Conservation (phyloP, 352 stramenopile genomes). For the Thalassiosira exigua region DNA sequence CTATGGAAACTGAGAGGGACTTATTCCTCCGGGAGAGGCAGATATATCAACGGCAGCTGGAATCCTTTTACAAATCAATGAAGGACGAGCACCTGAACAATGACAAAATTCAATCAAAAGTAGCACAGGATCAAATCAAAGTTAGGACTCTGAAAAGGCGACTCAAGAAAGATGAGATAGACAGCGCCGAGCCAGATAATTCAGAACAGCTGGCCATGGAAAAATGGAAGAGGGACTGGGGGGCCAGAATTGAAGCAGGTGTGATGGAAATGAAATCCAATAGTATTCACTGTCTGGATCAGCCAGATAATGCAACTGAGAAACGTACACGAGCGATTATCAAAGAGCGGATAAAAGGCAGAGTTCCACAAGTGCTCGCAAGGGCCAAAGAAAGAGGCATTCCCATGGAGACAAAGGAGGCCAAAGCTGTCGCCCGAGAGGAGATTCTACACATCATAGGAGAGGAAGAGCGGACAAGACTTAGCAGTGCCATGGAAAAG, state of each 20-base stretch:
- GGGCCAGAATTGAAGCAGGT: slow-evolving; percentile 38
- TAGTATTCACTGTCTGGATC: slow-evolving; percentile 31
- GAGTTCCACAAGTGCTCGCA: slow-evolving; percentile 31
- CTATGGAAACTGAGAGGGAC: slow-evolving; percentile 44
- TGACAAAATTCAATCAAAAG: slow-evolving; percentile 24
- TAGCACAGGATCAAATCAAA: slow-evolving; percentile 39
- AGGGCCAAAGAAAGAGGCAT: slow-evolving; percentile 41
- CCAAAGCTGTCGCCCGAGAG: slow-evolving; percentile 38
- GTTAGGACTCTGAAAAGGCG: slow-evolving; percentile 43
- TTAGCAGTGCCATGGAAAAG: slow-evolving; percentile 42
- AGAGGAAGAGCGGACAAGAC: slow-evolving; percentile 42
- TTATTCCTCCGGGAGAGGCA: slow-evolving; percentile 45
- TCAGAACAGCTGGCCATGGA: slow-evolving; percentile 31
- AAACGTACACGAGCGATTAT: slow-evolving; percentile 38
- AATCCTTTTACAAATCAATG: slow-evolving; percentile 41
- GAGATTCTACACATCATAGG: slow-evolving; percentile 54
- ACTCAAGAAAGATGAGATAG: slow-evolving; percentile 48
- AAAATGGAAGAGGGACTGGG: slow-evolving; percentile 41
- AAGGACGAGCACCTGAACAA: slow-evolving; percentile 47
- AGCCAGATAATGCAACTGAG: slow-evolving; percentile 49
- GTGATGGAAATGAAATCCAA: slow-evolving; percentile 30
- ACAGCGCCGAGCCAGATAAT: slow-evolving; percentile 40
- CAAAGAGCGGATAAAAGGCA: slow-evolving; percentile 37
- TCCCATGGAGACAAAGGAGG: slow-evolving; percentile 51
- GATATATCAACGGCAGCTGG: slow-evolving; percentile 50